Evolutionary conservation across 805 yeast species (phyloP), one percentile per base, ranked within the genome.

Genomic region (Pichia manshurica): DNA sequence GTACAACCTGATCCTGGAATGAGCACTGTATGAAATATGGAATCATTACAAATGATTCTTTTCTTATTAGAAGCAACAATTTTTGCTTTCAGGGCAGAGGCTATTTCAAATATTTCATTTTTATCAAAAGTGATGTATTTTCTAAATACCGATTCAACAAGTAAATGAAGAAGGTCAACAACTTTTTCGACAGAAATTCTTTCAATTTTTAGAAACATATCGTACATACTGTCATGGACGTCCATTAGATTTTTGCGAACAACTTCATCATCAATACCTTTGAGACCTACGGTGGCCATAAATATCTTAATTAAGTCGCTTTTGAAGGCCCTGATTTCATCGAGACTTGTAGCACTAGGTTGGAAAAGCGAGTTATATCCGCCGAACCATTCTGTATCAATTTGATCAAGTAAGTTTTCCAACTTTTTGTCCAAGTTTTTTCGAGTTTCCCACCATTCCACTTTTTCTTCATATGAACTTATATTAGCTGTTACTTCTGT

Each of bases 361-460:
- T 69, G 66, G 58, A 90, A 83, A 2, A 87, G 58, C 0, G 89
- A 82, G 45, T 67, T 67, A 54, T 88, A 85, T 0, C 91, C 95
- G 13, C 91, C 88, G 33, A 91, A 66, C 90, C 96, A 87, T 47
- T 69, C 66, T 20, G 62, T 61, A 46, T 87, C 91, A 8, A 87
- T 73, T 29, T 69, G 68, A 1, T 61, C 56, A n/a, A 91, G 60
- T n/a, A 89, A 62, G 1, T 62, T 63, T 35, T 73, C 62, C 45
- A 91, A 58, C 41, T 73, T 63, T 9, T 68, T 61, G 61, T 91
- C 96, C 16, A 89, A 66, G 0, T 63, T 65, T 47, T 77, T 78
- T 42, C 97, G 68, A 25, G 68, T 67, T 36, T 72, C 71, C 96
- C 97, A 93, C 96, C 97, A 91, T 7, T 67, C 53, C 40, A 72